These are phyloP conservation scores for Penicillium soppii DNA, from an alignment of 495 filamentous ascomycete genomes.

Conservation along the genomic window DNA sequence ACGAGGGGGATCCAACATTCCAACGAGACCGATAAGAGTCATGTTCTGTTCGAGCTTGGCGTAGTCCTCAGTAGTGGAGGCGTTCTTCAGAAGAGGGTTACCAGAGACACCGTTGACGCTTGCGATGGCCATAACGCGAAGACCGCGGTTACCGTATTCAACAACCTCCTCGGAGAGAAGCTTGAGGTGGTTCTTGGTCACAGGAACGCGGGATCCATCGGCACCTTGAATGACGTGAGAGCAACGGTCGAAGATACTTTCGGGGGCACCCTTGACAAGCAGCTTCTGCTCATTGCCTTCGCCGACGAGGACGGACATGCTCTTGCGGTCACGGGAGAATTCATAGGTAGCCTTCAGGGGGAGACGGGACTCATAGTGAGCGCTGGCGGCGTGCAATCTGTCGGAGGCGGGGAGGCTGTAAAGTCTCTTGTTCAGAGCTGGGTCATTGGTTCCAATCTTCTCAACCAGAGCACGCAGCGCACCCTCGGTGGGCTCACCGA, in stretches of 20 bases:
- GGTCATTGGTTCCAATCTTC: conserved; percentile 79
- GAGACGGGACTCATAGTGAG: conserved; percentile 75
- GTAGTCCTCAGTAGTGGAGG: conserved; percentile 83
- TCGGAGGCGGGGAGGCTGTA: conserved; percentile 49
- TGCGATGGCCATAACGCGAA: conserved; percentile 93
- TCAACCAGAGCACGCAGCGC: conserved; percentile 88
- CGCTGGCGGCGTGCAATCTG: conserved; percentile 74
- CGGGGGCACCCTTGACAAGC: conserved; percentile 95
- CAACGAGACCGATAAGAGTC: conserved; percentile 89
- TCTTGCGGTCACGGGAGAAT: conserved; percentile 97
- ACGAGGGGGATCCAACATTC: conserved; percentile 96
- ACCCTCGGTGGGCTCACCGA: conserved; percentile 96
- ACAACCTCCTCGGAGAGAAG: conserved; percentile 75
- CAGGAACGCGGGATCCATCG: conserved; percentile 68
- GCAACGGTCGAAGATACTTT: conserved; percentile 90
- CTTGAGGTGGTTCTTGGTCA: conserved; percentile 63
- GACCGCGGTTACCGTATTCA: conserved; percentile 86
- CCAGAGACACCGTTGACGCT: conserved; percentile 68
- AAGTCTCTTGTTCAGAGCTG: conserved; percentile 54
- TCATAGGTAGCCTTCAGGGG: conserved; percentile 85
- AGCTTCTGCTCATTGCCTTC: conserved; percentile 68
- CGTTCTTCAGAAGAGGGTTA: conserved; percentile 67
- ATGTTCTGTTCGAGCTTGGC: conserved; percentile 84
- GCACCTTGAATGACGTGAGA: conserved; percentile 72
- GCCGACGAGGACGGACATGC: conserved; percentile 94